Conservation (phyloP, 73 alveolate species). For the Tetrahymena malaccensis region DNA sequence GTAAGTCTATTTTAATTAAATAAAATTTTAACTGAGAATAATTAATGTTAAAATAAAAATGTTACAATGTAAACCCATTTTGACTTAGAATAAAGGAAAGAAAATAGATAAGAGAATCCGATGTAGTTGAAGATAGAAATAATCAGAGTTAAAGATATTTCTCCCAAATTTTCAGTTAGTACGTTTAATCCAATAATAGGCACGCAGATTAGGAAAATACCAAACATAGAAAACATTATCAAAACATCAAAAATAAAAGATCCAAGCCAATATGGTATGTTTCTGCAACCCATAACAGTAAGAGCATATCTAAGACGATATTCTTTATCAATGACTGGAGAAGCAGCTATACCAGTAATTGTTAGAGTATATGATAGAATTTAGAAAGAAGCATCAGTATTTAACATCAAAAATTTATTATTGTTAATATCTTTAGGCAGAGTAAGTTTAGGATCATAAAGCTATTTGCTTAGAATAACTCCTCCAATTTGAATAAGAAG, state of each 20-base stretch:
- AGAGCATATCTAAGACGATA: background rate
- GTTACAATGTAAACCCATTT: background rate
- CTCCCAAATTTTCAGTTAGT: background rate
- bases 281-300: background rate
- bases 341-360: background rate
- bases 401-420: background rate
- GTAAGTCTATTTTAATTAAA: background rate
- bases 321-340: slow-evolving; percentile 13
- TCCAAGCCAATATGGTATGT: slow-evolving; percentile 6
- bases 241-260: background rate
- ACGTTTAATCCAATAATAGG: background rate
- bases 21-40: background rate
- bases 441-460: background rate
- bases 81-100: background rate
- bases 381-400: background rate
- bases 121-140: background rate
- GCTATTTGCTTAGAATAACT: background rate
- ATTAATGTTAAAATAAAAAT: background rate
- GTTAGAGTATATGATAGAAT: background rate
- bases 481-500: background rate
- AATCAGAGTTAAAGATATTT: background rate
- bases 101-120: background rate
- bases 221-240: background rate
- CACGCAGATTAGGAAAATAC: background rate
- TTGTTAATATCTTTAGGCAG: background rate